These are phyloP conservation scores for Suillus fuscotomentosus DNA, from an alignment of 768 basidiomycete species.

Conservation along the genomic window DNA sequence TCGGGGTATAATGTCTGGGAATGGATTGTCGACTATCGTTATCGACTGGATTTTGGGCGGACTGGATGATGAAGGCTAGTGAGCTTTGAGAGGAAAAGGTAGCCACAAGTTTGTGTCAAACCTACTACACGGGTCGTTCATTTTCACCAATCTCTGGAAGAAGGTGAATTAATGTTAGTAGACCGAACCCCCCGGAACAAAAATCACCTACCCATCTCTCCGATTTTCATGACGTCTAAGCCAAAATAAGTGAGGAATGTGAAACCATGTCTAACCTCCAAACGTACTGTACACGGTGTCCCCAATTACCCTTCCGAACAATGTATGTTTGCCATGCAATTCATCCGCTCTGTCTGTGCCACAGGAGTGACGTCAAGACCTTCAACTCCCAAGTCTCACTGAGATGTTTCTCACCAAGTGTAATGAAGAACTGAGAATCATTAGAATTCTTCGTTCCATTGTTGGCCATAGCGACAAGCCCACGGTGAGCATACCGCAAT, in stretches of 20 bases:
- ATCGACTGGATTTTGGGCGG: conserved; percentile 90
- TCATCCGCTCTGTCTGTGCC: conserved; percentile 82
- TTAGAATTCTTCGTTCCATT: conserved; percentile 85
- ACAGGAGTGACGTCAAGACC: neutral
- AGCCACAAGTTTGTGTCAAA: conserved; percentile 10
- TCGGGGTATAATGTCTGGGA: conserved; percentile 91
- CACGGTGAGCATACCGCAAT: conserved; percentile 85
- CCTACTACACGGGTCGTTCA: conserved; percentile 80
- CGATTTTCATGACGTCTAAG: conserved; percentile 88
- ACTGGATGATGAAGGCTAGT: conserved; percentile 36
- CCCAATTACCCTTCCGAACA: conserved; percentile 88
- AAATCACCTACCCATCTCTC: conserved; percentile 68
- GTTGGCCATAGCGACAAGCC: conserved; percentile 94
- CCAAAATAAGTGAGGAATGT: neutral
- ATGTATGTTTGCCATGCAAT: conserved; percentile 89
- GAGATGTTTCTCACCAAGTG: conserved; percentile 59
- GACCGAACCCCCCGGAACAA: neutral
- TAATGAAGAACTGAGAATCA: conserved; percentile 94
- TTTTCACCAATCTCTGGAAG: conserved; percentile 65
- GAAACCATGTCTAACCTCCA: neutral
- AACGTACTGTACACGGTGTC: conserved; percentile 86
- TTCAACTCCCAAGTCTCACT: conserved; percentile 4
- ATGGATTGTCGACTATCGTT: conserved; percentile 89
- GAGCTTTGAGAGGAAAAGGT: conserved; percentile 2
- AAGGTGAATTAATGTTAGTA: neutral